Evolutionary conservation across 2,329 filamentous ascomycete species (phyloP).

Genomic region (Lachnellula suecica): DNA sequence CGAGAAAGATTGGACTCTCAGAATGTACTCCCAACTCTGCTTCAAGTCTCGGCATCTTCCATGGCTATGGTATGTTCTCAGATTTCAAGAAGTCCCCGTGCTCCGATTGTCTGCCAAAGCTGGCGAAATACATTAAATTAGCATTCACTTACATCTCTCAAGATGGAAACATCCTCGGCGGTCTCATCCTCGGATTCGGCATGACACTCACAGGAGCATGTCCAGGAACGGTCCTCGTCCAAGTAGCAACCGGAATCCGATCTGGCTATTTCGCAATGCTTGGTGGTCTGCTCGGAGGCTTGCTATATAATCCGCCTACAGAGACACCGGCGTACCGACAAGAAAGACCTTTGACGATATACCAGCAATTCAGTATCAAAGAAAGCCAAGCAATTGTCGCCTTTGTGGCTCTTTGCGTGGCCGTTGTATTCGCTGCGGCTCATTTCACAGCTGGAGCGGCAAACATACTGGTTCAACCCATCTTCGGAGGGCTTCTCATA

Average conservation of each 20-base stretch:
- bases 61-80: background rate
- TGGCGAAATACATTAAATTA: too few species aligned
- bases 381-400: constrained; percentile 8
- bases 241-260: constrained; percentile 53
- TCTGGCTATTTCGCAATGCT: constrained; percentile 52
- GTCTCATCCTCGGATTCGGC: constrained; percentile 58
- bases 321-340: background rate
- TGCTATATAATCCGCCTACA: constrained; percentile 40
- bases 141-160: too few species aligned
- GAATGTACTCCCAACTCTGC: background rate
- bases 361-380: constrained; percentile 13
- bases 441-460: constrained; percentile 6
- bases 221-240: constrained; percentile 63
- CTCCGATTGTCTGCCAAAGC: too few species aligned
- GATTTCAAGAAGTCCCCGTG: too few species aligned
- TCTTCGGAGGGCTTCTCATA: constrained; percentile 56
- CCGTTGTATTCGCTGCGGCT: constrained; percentile 6
- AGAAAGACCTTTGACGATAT: constrained; percentile 15
- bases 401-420: constrained; percentile 22
- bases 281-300: constrained; percentile 56
- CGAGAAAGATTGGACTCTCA: background rate
- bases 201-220: constrained; percentile 66
- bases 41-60: background rate
- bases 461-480: constrained; percentile 16
- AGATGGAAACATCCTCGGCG: constrained; percentile 65